Conservation (phyloP, 2,329 filamentous ascomycete genomes). For the Talaromyces piceae region DNA sequence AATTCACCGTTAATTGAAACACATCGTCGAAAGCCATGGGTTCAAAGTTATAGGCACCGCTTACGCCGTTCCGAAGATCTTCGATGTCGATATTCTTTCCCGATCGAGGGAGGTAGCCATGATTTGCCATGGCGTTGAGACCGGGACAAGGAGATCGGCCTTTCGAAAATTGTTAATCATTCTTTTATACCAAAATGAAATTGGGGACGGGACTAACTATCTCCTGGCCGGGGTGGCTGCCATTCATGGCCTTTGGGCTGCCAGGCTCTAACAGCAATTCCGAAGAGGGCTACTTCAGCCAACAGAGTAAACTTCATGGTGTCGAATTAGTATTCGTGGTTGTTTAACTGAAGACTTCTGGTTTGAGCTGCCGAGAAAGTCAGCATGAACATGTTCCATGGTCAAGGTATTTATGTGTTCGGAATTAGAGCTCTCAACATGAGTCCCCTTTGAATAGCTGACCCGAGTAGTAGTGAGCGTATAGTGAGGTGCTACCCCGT, state of each 20-base stretch:
- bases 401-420: not conserved
- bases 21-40: slow-evolving; percentile 4
- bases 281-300: not conserved
- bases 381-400: not conserved
- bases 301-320: slow-evolving; percentile 3
- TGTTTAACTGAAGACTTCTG: too few species aligned
- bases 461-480: not conserved
- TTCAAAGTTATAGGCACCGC: slow-evolving; percentile 3
- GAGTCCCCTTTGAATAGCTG: not conserved
- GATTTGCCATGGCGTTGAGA: slow-evolving; percentile 28
- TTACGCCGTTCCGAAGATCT: slow-evolving; percentile 1
- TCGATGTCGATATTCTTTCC: slow-evolving; percentile 18
- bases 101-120: slow-evolving; percentile 21
- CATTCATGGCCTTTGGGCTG: slow-evolving; percentile 4
- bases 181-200: not conserved
- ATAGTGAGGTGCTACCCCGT: not conserved
- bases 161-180: not conserved
- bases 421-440: too few species aligned
- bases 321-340: not conserved
- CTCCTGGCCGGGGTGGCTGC: slow-evolving; percentile 5
- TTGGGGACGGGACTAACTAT: slow-evolving; percentile 3
- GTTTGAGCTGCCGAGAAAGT: too few species aligned
- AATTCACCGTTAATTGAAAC: slow-evolving; percentile 2
- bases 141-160: slow-evolving; percentile 22
- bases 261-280: not conserved